These are phyloP conservation scores for Typha latifolia DNA, from an alignment of 176 grass and related monocot genomes.

Conservation along the genomic window DNA sequence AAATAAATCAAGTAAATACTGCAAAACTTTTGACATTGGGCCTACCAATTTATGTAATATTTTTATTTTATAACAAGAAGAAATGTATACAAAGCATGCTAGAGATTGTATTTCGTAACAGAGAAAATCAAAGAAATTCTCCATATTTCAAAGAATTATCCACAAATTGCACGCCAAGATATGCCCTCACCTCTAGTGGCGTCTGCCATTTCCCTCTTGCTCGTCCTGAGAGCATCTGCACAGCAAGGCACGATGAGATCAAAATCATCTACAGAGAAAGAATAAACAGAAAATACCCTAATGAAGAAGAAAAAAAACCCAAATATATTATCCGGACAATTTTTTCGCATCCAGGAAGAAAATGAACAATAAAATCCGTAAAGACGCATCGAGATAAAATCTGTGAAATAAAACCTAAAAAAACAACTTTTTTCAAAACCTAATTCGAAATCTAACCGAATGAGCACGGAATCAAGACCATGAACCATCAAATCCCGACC, in stretches of 20 bases:
- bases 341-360: not conserved
- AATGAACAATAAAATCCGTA: not conserved
- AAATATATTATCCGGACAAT: not conserved
- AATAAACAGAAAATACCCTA: not conserved
- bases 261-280: not conserved
- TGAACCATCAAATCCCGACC: not conserved
- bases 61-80: too few relatives aligned
- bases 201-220: constrained; percentile 86
- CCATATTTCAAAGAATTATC: constrained; percentile 2
- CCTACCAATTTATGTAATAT: too few relatives aligned
- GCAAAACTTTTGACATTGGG: too few relatives aligned
- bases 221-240: constrained; percentile 88
- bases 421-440: not conserved
- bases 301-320: not conserved
- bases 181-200: constrained; percentile 66
- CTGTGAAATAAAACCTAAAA: not conserved
- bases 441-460: not conserved
- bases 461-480: not conserved
- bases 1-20: constrained; percentile 12
- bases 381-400: not conserved
- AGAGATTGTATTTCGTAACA: not conserved
- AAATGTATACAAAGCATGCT: too few relatives aligned
- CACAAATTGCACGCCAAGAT: not conserved
- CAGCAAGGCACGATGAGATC: not conserved
- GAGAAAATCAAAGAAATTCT: not conserved